phyloP scores from a whole-genome alignment of 495 filamentous ascomycete species.

The Astrothelium macrocarpum region DNA sequence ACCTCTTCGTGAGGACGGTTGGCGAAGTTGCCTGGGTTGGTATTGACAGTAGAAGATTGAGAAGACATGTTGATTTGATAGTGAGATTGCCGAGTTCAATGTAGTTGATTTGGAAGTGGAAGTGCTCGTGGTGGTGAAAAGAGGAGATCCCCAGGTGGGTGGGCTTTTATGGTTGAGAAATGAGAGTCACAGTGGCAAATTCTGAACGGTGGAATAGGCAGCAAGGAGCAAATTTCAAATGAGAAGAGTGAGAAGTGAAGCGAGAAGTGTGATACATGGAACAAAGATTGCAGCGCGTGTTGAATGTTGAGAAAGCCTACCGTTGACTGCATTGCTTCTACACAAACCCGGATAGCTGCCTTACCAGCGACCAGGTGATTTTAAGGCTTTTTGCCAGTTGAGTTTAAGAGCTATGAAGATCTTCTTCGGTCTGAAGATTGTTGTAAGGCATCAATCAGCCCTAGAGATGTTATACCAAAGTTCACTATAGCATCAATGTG shows the following conservation, averaged over 20 bases:
- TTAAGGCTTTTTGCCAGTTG: background rate
- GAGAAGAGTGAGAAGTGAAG: background rate
- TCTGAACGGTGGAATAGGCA: background rate
- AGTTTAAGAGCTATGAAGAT: background rate
- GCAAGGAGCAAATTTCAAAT: too few relatives aligned
- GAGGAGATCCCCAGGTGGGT: too few relatives aligned
- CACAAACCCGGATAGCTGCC: background rate
- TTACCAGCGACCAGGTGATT: background rate
- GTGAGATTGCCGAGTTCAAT: background rate
- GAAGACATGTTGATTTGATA: background rate
- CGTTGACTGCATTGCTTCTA: too few relatives aligned
- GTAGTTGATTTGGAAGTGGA: background rate
- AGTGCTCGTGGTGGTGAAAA: background rate
- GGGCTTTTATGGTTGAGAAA: background rate
- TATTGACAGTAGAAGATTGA: too few relatives aligned
- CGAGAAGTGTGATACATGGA: background rate
- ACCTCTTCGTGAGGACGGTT: slow-evolving; percentile 32
- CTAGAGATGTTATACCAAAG: background rate
- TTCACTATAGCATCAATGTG: background rate
- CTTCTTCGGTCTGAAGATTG: background rate
- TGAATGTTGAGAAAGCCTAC: background rate
- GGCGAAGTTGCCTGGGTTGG: slow-evolving; percentile 33
- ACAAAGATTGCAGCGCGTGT: background rate
- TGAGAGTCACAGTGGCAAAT: background rate
- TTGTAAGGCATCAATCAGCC: background rate